Percentiles rank a stretch among this genome's conserved stretches.
These are phyloP conservation scores for Rubroshorea leprosula DNA, from an alignment of 345 rosid genomes.

Conservation along the genomic window DNA sequence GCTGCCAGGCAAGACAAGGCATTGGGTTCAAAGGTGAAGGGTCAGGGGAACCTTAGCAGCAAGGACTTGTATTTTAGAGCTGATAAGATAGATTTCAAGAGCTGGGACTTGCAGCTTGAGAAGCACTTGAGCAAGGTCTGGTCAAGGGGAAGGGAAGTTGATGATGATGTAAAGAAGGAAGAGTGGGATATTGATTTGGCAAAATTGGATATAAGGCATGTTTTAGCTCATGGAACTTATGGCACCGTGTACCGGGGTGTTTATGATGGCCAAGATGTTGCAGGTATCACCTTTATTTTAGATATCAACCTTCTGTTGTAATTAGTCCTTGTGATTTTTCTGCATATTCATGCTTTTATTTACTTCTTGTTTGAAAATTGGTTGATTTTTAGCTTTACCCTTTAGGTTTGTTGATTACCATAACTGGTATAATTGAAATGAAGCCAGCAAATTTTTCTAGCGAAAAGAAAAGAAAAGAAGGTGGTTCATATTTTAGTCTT, in stretches of 20 bases:
- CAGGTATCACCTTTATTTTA: conserved; percentile 36
- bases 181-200: conserved; percentile 83
- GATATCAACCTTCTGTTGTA: background rate
- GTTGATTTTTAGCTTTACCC: too few relatives aligned
- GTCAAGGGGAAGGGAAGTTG: conserved; percentile 36
- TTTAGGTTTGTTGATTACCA: too few relatives aligned
- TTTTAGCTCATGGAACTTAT: conserved; percentile 65
- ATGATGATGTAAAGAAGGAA: conserved; percentile 36
- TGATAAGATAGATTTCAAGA: conserved; percentile 72
- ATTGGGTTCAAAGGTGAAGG: background rate
- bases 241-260: conserved; percentile 70
- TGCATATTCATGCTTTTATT: background rate
- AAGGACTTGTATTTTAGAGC: conserved; percentile 57
- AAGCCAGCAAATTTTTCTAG: too few relatives aligned
- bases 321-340: background rate
- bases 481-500: too few relatives aligned
- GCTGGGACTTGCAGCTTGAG: conserved; percentile 78
- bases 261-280: conserved; percentile 72
- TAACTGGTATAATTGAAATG: too few relatives aligned
- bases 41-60: conserved; percentile 25
- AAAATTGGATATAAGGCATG: conserved; percentile 55
- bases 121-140: conserved; percentile 65
- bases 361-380: too few relatives aligned
- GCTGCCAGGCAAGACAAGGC: background rate
- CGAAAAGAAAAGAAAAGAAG: too few relatives aligned